Evolutionary conservation across 352 stramenopile genomes (phyloP).

Genomic region (Phytophthora parvispora): DNA sequence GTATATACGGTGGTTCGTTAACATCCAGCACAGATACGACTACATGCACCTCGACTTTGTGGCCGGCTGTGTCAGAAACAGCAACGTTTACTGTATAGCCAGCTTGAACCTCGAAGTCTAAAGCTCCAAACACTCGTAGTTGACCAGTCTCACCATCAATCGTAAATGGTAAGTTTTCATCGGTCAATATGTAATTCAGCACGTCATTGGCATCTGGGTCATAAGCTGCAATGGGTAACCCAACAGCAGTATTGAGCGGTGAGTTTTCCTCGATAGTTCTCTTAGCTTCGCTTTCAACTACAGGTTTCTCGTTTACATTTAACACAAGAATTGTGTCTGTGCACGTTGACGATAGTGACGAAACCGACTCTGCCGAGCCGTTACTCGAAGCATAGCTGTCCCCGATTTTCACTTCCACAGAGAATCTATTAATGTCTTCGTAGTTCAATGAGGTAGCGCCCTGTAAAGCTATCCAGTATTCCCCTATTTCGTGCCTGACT

Average conservation of each 20-base stretch:
- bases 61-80: constrained; percentile 16
- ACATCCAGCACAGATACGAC: constrained; percentile 50
- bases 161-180: constrained; percentile 41
- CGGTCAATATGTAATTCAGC: constrained; percentile 10
- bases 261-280: constrained; percentile 51
- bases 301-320: constrained; percentile 62
- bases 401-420: constrained; percentile 18
- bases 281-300: constrained; percentile 28
- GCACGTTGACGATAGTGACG: constrained; percentile 53
- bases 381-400: constrained; percentile 26
- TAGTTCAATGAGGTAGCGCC: constrained; percentile 15
- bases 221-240: constrained; percentile 17
- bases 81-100: constrained; percentile 37
- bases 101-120: constrained; percentile 43
- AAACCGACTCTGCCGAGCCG: constrained; percentile 15
- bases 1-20: constrained; percentile 54
- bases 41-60: constrained; percentile 34
- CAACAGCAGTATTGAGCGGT: constrained; percentile 15
- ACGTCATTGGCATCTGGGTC: constrained; percentile 27
- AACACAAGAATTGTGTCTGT: constrained; percentile 39
- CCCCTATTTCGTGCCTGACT: neutral
- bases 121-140: constrained; percentile 26
- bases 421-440: constrained; percentile 15
- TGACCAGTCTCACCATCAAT: constrained; percentile 52
- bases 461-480: constrained; percentile 32